Evolutionary conservation across 345 rosid species (phyloP), one percentile per base, ranked within the genome.

Genomic region (Salix koriyanagi): DNA sequence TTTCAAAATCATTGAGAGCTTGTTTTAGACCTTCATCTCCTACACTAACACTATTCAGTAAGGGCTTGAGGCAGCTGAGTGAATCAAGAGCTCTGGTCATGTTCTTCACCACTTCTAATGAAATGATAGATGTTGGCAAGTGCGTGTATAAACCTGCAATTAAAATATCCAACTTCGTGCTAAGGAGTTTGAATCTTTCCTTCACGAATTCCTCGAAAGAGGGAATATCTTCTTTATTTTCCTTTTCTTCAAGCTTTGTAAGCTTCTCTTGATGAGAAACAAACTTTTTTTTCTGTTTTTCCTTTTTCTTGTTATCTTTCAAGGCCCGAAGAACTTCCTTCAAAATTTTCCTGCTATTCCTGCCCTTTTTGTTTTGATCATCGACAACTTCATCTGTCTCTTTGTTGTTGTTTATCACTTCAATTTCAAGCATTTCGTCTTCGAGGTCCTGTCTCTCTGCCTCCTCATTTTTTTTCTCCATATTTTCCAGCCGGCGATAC

Each of bases 151-250:
- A 5, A 34, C 25, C 36, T n/a, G 6, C 32, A 36, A 56, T 72
- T 42, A 39, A 72, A 16, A n/a, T 2, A 12, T 72, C 25, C 65
- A 72, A 3, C 66, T 42, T 23, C 7, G 58, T n/a, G 0, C 28
- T 18, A 56, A 34, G 4, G 64, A 28, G 2, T 32, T 6, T 36
- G 65, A 72, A 72, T 25, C 44, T 21, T 36, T 56, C 21, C 75
- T 72, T 16, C 10, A 72, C 16, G 21, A 72, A 72, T n/a, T 72
- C 75, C 32, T 58, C 46, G 23, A 72, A 72, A 5, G 66, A 36
- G n/a, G 36, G 61, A 30, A 18, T 28, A 30, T 23, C 58, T 41
- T 4, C 58, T 7, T 70, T 18, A 0, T 32, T 19, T 48, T 28
- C 62, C 37, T 70, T 10, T 48, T 25, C 15, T 34, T 50, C 42